phyloP scores from a whole-genome alignment of 1,139 yeast species.

The Debaryomyces psychrophilus region DNA sequence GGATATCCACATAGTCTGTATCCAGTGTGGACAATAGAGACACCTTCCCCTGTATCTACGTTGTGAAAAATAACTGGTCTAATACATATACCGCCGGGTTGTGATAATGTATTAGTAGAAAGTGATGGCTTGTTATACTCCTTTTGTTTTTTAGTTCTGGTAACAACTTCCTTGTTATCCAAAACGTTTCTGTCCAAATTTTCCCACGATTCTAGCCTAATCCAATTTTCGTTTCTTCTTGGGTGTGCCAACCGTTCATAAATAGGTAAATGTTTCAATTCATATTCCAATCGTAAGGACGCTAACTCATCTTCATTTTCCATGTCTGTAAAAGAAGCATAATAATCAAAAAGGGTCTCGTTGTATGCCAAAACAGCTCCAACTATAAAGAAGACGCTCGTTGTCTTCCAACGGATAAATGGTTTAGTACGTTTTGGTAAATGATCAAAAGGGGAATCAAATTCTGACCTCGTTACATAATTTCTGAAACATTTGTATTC shows the following conservation, averaged over 20 bases:
- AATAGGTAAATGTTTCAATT: conserved; percentile 55
- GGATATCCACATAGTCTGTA: conserved; percentile 85
- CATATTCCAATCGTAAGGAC: conserved; percentile 42
- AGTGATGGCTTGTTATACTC: conserved; percentile 36
- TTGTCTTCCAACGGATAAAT: conserved; percentile 39
- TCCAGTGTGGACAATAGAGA: conserved; percentile 77
- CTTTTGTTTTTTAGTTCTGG: conserved; percentile 29
- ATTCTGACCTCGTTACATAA: conserved; percentile 34
- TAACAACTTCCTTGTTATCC: conserved; percentile 24
- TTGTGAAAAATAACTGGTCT: conserved; percentile 74
- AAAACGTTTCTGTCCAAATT: conserved; percentile 51
- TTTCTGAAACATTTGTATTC: conserved; percentile 9
- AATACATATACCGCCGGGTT: conserved; percentile 79
- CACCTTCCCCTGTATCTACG: conserved; percentile 56
- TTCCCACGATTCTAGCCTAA: conserved; percentile 60
- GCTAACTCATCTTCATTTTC: conserved; percentile 23
- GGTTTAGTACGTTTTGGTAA: conserved; percentile 29
- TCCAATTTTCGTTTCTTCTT: conserved; percentile 44
- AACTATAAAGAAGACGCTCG: conserved; percentile 28
- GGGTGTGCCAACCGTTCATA: conserved; percentile 51
- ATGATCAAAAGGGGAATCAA: conserved; percentile 42
- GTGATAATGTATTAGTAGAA: conserved; percentile 39
- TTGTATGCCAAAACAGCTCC: conserved; percentile 40
- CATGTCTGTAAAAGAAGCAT: conserved; percentile 33
- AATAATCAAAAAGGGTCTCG: conserved; percentile 37